Evolutionary conservation across 139 green algal species (phyloP).

Genomic region (Cymbomonas tetramitiformis): DNA sequence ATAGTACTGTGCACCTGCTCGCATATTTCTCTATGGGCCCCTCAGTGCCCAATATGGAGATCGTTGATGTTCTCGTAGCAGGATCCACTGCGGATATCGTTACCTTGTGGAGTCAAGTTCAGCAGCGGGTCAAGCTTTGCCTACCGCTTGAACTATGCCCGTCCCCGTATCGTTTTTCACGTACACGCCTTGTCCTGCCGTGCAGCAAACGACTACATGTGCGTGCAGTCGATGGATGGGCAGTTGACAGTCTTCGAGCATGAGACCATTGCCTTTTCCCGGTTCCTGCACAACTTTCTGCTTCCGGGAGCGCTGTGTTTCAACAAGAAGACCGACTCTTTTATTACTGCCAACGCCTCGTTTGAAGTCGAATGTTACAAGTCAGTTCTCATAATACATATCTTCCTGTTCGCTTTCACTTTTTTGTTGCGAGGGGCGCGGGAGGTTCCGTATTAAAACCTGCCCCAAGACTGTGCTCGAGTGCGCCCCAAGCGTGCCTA

Average conservation of each 20-base stretch:
- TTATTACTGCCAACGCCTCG: slow-evolving; percentile 35
- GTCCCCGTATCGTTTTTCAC: not conserved
- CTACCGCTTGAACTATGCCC: not conserved
- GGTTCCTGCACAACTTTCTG: slow-evolving; percentile 42
- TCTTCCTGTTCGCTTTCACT: slow-evolving; percentile 10
- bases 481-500: too few species aligned
- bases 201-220: slow-evolving; percentile 29
- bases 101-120: not conserved
- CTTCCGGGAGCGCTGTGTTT: slow-evolving; percentile 38
- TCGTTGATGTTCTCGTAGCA: not conserved
- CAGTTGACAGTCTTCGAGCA: slow-evolving; percentile 46
- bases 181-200: not conserved
- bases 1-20: too few species aligned
- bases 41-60: too few species aligned
- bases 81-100: not conserved
- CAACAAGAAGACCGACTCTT: slow-evolving; percentile 27
- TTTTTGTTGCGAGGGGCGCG: slow-evolving; percentile 23
- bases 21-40: too few species aligned
- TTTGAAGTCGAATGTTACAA: slow-evolving; percentile 39
- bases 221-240: slow-evolving; percentile 53
- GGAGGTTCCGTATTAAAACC: too few species aligned
- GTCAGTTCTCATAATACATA: too few species aligned
- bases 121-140: not conserved
- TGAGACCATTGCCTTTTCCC: slow-evolving; percentile 20
- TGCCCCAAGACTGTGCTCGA: too few species aligned